phyloP scores from a whole-genome alignment of 169 alveolate species.

The Theileria sp. region DNA sequence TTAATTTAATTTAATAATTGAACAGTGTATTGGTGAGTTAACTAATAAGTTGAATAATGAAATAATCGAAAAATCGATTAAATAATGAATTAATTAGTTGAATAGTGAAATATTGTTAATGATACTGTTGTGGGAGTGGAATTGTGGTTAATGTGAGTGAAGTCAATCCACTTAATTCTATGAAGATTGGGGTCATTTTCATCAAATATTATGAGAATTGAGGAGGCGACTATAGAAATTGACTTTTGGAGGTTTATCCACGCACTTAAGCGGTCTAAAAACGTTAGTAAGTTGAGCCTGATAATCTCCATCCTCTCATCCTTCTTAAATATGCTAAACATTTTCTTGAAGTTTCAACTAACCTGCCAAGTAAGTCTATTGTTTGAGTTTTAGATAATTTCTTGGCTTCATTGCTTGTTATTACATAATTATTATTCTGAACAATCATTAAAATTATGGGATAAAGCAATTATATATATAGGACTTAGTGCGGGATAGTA shows the following conservation, averaged over 20 bases:
- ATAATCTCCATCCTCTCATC: constrained; percentile 2
- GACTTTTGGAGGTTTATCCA: constrained; percentile 57
- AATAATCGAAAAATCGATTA: too few species aligned
- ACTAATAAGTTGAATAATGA: not conserved
- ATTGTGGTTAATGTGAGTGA: constrained; percentile 51
- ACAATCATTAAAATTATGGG: not conserved
- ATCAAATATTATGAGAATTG: constrained; percentile 54
- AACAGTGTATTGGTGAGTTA: too few species aligned
- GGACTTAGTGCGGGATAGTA: not conserved
- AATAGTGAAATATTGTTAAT: not conserved
- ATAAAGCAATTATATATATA: not conserved
- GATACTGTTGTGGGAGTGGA: not conserved
- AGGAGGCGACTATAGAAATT: constrained; percentile 58
- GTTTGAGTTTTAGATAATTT: constrained; percentile 33
- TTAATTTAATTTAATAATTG: not conserved
- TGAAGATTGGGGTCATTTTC: constrained; percentile 19
- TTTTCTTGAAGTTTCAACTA: not conserved
- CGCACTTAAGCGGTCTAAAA: constrained; percentile 4
- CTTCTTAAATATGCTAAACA: constrained; percentile 9
- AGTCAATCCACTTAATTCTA: constrained; percentile 61
- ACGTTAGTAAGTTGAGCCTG: constrained; percentile 18
- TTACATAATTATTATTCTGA: constrained; percentile 24
- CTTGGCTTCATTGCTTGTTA: constrained; percentile 50
- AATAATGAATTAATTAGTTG: not conserved
- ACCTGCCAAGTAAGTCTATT: constrained; percentile 26